A percentile compares a stretch with the other conserved stretches of the same genome.
These are phyloP conservation scores for Polymyxa betae DNA, from an alignment of 208 protist species.

Conservation along the genomic window DNA sequence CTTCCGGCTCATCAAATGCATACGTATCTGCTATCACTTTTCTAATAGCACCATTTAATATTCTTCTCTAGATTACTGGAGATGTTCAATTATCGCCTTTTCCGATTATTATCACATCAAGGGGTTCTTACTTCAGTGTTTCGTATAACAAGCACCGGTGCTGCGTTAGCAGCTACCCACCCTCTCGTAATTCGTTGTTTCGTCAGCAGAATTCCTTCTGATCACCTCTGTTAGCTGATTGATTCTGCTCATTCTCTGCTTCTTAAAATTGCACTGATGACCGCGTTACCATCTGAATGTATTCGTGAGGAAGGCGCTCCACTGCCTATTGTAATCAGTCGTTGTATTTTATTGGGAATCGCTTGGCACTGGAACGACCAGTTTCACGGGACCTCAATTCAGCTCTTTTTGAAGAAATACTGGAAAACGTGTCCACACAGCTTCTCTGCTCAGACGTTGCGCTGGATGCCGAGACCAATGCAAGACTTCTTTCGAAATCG, in stretches of 20 bases:
- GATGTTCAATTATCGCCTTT: not conserved
- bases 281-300: not conserved
- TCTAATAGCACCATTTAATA: not conserved
- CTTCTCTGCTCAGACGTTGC: not conserved
- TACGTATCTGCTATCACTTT: conserved; percentile 14
- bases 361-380: not conserved
- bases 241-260: not conserved
- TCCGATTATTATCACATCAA: conserved; percentile 6
- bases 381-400: not conserved
- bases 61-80: not conserved
- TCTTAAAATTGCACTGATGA: conserved; percentile 35
- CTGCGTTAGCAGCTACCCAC: not conserved
- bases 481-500: not conserved
- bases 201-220: too few relatives aligned
- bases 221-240: too few relatives aligned
- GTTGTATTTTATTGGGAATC: not conserved
- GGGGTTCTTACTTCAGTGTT: not conserved
- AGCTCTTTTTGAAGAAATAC: not conserved
- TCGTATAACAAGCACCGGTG: not conserved
- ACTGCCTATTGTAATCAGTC: not conserved
- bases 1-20: not conserved
- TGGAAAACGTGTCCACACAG: not conserved
- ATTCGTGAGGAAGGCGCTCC: not conserved
- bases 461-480: not conserved
- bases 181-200: not conserved